Base-by-base conservation (phyloP, 2,329 filamentous ascomycete genomes). In the Fusarium verticillioides region DNA sequence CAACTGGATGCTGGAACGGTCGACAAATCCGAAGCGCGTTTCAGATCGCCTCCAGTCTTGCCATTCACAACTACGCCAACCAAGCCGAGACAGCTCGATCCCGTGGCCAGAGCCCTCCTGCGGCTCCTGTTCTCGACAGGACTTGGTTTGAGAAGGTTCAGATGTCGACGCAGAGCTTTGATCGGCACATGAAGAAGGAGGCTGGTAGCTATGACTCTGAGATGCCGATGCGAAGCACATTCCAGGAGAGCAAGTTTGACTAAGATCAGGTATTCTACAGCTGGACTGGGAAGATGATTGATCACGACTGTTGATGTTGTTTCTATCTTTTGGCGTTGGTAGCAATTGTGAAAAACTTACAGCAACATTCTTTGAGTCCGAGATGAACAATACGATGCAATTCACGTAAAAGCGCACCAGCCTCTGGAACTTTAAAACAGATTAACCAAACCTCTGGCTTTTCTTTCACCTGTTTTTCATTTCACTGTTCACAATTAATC, bases 101-200 rank as follows among this genome's bases (percentile, higher is more conserved):
- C 16, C 74, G 75, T 2, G 82, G 83, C 37, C 79, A 82, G 71
- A 74, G 78, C 30, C 77, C 78, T 1, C 80, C 83, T n/a, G 75
- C 77, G 1, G 82, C 78, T 5, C 82, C 83, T 0, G 75, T 83
- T 4, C 72, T 84, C 6, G 82, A 83, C n/a, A 79, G 80, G 4
- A 61, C 72, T 9, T 69, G 83, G 64, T 84, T 84, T 34, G 81
- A 83, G 56, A 84, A 84, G 78, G 82, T 84, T 13, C 82, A 84
- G 77, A 79, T 84, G 82, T 83, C 82, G 66, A 84, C 83, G 6
- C 79, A 82, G 76, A 83, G 81, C 71, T 84, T 84, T 65, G 82
- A 84, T 23, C 74, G 77, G 36, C 82, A 84, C 54, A 84, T 84
- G 83, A 82, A 81, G 77, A 82, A 83, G 67, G 78, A 82, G 47